Percentiles rank a stretch among this genome's conserved stretches.
These are phyloP conservation scores for Chenopodium quinoa DNA, from an alignment of 148 eudicot genomes.

Conservation along the genomic window DNA sequence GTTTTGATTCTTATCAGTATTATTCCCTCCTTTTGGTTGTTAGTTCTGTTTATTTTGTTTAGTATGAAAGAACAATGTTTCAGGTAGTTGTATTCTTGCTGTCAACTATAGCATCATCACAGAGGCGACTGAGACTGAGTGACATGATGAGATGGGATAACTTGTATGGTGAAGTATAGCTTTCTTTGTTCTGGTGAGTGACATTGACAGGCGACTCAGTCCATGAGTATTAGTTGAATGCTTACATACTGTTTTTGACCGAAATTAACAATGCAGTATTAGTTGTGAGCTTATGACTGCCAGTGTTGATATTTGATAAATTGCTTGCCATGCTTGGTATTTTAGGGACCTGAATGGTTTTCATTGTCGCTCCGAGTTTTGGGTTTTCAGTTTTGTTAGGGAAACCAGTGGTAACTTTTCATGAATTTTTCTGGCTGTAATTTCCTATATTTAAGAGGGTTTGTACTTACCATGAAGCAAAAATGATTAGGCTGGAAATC, in stretches of 20 bases:
- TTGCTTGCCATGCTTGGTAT: too few species aligned
- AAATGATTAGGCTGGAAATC: neutral
- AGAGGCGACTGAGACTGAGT: neutral
- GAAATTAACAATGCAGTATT: neutral
- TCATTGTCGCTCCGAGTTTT: too few species aligned
- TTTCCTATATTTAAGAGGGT: neutral
- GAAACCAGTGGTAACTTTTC: neutral
- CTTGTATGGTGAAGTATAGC: neutral
- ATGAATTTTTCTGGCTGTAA: neutral
- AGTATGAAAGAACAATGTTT: neutral
- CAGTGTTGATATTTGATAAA: too few species aligned
- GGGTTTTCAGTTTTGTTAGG: neutral
- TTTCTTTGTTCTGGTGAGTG: constrained; percentile 1
- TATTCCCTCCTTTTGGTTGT: neutral
- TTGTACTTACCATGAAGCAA: too few species aligned
- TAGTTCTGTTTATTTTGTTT: neutral
- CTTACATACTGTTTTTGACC: neutral
- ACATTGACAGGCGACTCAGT: neutral
- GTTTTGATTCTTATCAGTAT: neutral
- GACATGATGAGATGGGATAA: constrained; percentile 1
- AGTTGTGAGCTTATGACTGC: neutral
- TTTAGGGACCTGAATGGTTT: too few species aligned
- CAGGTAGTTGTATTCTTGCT: neutral
- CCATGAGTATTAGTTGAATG: neutral
- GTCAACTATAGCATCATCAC: neutral